Percentiles rank a stretch among this genome's conserved stretches.
These are phyloP conservation scores for Jaltomata sinuosa DNA, from an alignment of 257 asterid genomes.

Conservation along the genomic window DNA sequence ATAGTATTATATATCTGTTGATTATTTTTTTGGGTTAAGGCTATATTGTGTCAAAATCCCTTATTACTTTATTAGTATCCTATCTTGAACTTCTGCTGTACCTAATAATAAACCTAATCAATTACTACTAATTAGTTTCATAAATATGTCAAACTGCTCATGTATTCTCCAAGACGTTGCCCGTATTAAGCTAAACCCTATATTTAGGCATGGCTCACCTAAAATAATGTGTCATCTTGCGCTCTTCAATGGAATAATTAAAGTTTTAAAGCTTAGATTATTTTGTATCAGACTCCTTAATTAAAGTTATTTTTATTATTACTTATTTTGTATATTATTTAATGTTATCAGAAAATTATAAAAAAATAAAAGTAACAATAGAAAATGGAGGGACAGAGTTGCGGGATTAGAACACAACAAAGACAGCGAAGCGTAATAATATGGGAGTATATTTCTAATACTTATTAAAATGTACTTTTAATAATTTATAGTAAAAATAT, in stretches of 20 bases:
- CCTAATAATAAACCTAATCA: neutral
- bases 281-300: too few species aligned
- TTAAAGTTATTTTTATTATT: too few species aligned
- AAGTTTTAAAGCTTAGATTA: neutral
- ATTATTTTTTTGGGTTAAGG: neutral
- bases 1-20: neutral
- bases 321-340: neutral
- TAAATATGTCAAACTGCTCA: neutral
- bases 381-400: neutral
- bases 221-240: neutral
- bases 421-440: neutral
- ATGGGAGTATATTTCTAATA: neutral
- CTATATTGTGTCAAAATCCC: neutral
- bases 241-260: neutral
- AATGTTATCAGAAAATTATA: neutral
- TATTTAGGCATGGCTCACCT: neutral
- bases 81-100: neutral
- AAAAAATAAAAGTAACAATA: neutral
- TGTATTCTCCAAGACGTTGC: neutral
- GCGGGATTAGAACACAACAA: neutral
- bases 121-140: neutral
- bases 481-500: neutral
- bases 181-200: neutral
- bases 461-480: neutral
- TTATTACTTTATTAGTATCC: neutral